Base-by-base conservation (phyloP, 352 stramenopile species). In the Blastocystis sp. region DNA sequence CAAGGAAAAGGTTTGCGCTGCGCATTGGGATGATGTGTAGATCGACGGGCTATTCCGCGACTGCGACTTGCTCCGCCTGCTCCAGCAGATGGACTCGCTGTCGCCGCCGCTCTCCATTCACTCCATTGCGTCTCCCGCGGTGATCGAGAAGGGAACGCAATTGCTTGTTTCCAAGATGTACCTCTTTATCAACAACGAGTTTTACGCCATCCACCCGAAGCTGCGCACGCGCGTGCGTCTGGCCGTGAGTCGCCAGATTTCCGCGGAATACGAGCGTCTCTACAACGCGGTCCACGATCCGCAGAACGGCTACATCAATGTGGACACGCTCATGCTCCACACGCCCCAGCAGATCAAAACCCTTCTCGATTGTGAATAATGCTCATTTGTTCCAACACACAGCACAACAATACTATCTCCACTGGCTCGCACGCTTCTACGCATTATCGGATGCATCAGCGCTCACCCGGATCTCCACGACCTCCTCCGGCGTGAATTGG, bases 151-250 rank as follows among this genome's bases (percentile, higher is more conserved):
- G 61, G 71, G 71, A 40, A 81, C 54, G 38, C 71, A 81, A 24
- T n/a, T 69, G 61, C 34, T 81, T 9, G 34, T 81, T 43, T 81
- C 71, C 9, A 81, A 81, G 61, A 81, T 81, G 71, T 81, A 81
- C 34, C 9, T 38, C n/a, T 81, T 69, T 43, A 71, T 81, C 1
- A 69, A 64, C 34, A 64, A 64, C 24, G 71, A 81, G 71, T 81
- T 70, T 74, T 81, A 64, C 52, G 34, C 14, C 7, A 81, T 81
- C 57, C 54, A 64, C 21, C 54, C 71, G 9, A 81, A 81, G 61
- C 38, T 81, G 54, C 28, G 71, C 9, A 69, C 17, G 14, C 71
- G 71, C 10, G 28, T 69, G 28, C 45, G 57, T 14, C 52, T 81
- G 38, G 71, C 11, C 9, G 71, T 24, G 10, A 42, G 54, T 74